phyloP scores from a whole-genome alignment of 1,284 basidiomycete species.

The Flammula alnicola region DNA sequence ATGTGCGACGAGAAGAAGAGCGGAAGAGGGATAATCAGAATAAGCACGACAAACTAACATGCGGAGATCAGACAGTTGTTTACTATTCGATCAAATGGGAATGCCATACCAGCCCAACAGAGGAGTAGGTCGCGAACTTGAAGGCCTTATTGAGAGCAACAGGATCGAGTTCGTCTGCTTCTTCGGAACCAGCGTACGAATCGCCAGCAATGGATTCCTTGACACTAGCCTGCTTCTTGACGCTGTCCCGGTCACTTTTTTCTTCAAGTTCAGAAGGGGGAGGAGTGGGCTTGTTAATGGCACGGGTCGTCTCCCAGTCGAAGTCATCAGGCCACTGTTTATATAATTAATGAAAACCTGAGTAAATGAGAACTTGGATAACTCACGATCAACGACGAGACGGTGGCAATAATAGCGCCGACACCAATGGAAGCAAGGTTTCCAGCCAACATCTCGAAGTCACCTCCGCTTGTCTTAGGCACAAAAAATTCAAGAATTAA shows the following conservation, averaged over 20 bases:
- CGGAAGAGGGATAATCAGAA: slow-evolving; percentile 80
- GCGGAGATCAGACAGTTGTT: neutral
- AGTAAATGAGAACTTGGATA: neutral
- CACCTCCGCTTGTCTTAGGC: slow-evolving; percentile 58
- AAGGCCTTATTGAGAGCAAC: slow-evolving; percentile 72
- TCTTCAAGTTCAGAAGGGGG: slow-evolving; percentile 22
- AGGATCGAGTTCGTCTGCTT: slow-evolving; percentile 65
- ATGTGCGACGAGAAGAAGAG: slow-evolving; percentile 82
- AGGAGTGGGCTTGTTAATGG: slow-evolving; percentile 60
- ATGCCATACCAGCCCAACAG: slow-evolving; percentile 61
- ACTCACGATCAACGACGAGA: slow-evolving; percentile 63
- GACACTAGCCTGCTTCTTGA: slow-evolving; percentile 25
- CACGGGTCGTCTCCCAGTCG: slow-evolving; percentile 78
- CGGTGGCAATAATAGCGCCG: slow-evolving; percentile 77
- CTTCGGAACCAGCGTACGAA: slow-evolving; percentile 39
- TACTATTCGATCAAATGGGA: neutral
- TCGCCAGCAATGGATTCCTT: slow-evolving; percentile 31
- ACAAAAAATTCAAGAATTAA: slow-evolving; percentile 12
- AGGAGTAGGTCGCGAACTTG: slow-evolving; percentile 75
- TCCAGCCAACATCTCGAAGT: slow-evolving; percentile 86
- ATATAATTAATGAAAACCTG: neutral
- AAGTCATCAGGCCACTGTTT: slow-evolving; percentile 78
- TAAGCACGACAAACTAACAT: slow-evolving; percentile 61
- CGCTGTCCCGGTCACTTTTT: slow-evolving; percentile 30
- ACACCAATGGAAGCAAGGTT: slow-evolving; percentile 87